A percentile compares a stretch with the other conserved stretches of the same genome.
Evolutionary conservation across 495 filamentous ascomycete genomes (phyloP).

Genomic region (Lepraria neglecta): DNA sequence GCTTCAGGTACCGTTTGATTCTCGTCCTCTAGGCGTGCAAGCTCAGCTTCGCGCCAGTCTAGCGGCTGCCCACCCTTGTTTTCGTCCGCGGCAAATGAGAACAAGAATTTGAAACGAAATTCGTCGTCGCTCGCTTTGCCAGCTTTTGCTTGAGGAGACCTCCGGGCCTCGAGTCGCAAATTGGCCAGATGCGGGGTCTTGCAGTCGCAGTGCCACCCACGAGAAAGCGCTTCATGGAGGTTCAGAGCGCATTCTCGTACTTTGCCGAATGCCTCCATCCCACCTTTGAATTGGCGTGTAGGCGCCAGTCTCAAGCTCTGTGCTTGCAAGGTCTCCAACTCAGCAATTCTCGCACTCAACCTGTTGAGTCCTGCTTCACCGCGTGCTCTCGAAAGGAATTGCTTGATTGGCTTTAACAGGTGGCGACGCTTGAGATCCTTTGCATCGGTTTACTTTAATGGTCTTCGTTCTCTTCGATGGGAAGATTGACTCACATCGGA

Average conservation of each 20-base stretch:
- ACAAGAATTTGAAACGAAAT: conserved; percentile 15
- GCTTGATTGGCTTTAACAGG: background rate
- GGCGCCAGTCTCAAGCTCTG: background rate
- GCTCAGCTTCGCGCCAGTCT: conserved; percentile 16
- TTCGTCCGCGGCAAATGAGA: conserved; percentile 4
- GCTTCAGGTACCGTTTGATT: background rate
- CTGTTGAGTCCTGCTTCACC: conserved; percentile 2
- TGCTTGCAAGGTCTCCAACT: background rate
- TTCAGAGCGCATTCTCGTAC: conserved; percentile 8
- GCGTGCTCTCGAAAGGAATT: background rate
- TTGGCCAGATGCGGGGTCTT: conserved; percentile 7
- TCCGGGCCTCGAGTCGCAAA: conserved; percentile 7
- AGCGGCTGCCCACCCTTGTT: conserved; percentile 8
- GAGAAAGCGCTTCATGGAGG: conserved; percentile 7
- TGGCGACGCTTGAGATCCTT: background rate
- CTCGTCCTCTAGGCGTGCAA: background rate
- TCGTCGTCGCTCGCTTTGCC: background rate
- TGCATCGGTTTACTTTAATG: background rate
- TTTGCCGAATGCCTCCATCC: conserved; percentile 4
- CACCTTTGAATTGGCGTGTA: background rate
- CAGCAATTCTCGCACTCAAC: background rate
- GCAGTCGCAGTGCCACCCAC: conserved; percentile 11
- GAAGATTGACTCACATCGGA: background rate
- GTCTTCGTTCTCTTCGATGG: background rate
- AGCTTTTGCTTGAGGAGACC: background rate